Evolutionary conservation across 2,329 filamentous ascomycete species (phyloP).

Genomic region (Pseudogymnoascus sp.): DNA sequence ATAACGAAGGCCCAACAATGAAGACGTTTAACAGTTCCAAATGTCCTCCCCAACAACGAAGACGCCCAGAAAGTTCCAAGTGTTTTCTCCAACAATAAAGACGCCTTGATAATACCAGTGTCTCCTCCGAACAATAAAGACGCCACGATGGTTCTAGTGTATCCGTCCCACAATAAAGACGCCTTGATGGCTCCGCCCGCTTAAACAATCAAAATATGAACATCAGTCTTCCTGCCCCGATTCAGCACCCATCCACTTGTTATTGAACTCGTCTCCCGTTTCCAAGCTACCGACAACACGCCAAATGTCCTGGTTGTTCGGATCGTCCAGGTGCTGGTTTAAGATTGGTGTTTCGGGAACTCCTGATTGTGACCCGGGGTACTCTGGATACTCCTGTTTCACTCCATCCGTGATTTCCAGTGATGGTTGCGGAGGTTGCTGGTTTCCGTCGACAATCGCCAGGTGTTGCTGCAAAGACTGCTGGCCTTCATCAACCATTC

Average conservation of each 20-base stretch:
- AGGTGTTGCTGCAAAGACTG: neutral
- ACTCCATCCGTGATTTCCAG: neutral
- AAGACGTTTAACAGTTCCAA: neutral
- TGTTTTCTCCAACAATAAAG: neutral
- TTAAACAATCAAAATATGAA: conserved; percentile 1
- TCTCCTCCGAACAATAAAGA: neutral
- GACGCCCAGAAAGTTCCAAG: neutral
- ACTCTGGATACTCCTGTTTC: neutral
- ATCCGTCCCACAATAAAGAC: neutral
- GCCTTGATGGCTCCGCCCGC: neutral
- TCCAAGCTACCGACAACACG: conserved; percentile 25
- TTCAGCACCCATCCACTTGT: conserved; percentile 26
- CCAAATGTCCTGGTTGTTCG: conserved; percentile 27
- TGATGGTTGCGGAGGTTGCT: neutral
- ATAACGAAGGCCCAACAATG: neutral
- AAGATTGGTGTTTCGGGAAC: neutral
- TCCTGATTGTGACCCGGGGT: neutral
- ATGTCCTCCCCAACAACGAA: neutral
- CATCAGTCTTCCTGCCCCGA: neutral
- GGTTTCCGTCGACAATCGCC: neutral
- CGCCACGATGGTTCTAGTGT: neutral
- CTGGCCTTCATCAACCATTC: neutral
- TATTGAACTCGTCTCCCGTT: conserved; percentile 26
- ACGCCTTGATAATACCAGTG: neutral
- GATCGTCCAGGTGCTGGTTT: conserved; percentile 23